Evolutionary conservation across 768 basidiomycete genomes (phyloP).

Genomic region (Trametes cubensis): DNA sequence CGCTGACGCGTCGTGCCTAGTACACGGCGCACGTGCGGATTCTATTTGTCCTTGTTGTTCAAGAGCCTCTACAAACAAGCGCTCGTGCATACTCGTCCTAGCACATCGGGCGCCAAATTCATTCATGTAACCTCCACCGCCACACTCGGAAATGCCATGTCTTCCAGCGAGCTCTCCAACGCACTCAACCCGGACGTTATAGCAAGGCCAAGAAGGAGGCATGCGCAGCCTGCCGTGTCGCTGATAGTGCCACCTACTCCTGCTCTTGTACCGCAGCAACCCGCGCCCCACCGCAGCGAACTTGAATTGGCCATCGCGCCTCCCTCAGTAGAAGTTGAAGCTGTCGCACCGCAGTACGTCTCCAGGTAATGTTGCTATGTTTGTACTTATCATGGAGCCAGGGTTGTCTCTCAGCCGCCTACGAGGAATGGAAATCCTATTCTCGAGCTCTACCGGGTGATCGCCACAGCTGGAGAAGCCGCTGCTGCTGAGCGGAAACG

Average conservation of each 20-base stretch:
- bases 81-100: slow-evolving; percentile 1
- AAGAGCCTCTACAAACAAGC: neutral
- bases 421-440: slow-evolving; percentile 45
- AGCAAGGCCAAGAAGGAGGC: slow-evolving; percentile 33
- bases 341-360: slow-evolving; percentile 15
- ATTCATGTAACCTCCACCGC: neutral
- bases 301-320: slow-evolving; percentile 60
- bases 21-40: slow-evolving; percentile 30
- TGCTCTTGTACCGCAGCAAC: slow-evolving; percentile 37
- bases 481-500: slow-evolving; percentile 64
- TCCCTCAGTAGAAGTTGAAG: slow-evolving; percentile 32
- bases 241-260: neutral
- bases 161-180: slow-evolving; percentile 75
- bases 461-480: slow-evolving; percentile 58
- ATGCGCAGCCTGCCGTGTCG: neutral
- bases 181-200: slow-evolving; percentile 73
- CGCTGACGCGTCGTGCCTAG: slow-evolving; percentile 45
- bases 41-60: slow-evolving; percentile 26
- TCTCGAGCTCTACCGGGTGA: slow-evolving; percentile 56
- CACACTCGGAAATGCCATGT: slow-evolving; percentile 42
- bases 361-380: neutral
- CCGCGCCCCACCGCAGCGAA: slow-evolving; percentile 64
- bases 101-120: neutral
- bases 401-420: slow-evolving; percentile 17
- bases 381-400: neutral